Evolutionary conservation across 2,329 filamentous ascomycete species (phyloP).

Genomic region (Pseudophaeomoniella oleicola): DNA sequence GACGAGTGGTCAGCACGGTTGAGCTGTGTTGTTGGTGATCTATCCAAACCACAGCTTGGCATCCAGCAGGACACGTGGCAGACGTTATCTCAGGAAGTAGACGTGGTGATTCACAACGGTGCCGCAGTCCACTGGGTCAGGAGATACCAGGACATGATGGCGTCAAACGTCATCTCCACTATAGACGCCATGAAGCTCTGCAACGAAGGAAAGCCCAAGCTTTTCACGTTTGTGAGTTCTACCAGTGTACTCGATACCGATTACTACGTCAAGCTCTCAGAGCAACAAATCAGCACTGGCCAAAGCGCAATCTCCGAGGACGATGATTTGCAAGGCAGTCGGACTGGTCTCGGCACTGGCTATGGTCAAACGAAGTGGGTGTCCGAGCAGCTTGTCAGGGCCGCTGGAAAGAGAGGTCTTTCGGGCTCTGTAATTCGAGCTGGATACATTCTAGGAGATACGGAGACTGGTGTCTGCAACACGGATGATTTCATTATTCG

Average conservation of each 20-base stretch:
- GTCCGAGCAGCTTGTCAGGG: constrained; percentile 55
- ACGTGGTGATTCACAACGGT: constrained; percentile 71
- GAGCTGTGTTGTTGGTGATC: constrained; percentile 55
- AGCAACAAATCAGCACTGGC: constrained; percentile 44
- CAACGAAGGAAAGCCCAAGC: constrained; percentile 61
- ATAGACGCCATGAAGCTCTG: constrained; percentile 65
- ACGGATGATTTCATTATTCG: constrained; percentile 86
- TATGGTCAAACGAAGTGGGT: constrained; percentile 92
- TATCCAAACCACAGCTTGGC: constrained; percentile 59
- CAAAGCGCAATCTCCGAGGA: constrained; percentile 54
- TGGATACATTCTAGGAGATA: constrained; percentile 71
- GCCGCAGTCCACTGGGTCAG: constrained; percentile 68
- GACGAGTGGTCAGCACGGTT: constrained; percentile 53
- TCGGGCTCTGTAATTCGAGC: constrained; percentile 63
- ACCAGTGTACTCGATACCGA: constrained; percentile 72
- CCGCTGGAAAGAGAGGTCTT: constrained; percentile 65
- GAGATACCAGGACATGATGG: constrained; percentile 56
- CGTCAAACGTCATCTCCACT: constrained; percentile 68
- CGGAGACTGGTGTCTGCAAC: constrained; percentile 48
- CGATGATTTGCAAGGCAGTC: constrained; percentile 66
- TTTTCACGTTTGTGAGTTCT: constrained; percentile 67
- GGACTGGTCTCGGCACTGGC: constrained; percentile 63
- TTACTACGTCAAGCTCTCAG: constrained; percentile 62
- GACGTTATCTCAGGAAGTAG: constrained; percentile 47
- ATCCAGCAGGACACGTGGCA: constrained; percentile 54